phyloP scores from a whole-genome alignment of 257 asterid genomes.

The Vinca minor region DNA sequence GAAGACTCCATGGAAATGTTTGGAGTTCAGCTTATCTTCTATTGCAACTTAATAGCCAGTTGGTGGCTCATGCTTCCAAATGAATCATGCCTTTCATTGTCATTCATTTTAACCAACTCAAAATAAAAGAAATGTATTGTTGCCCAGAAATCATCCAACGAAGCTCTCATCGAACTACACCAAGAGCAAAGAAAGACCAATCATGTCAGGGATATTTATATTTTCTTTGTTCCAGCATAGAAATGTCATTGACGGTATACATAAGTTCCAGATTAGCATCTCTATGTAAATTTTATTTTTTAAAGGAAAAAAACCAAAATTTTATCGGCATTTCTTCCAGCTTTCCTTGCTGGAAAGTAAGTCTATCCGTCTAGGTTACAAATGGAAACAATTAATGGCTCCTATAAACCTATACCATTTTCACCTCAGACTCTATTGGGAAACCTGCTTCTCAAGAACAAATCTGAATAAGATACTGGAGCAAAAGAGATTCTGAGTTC shows the following conservation, averaged over 20 bases:
- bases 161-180: neutral
- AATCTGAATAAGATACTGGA: neutral
- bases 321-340: neutral
- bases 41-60: neutral
- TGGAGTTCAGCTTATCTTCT: neutral
- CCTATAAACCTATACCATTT: neutral
- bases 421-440: neutral
- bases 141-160: neutral
- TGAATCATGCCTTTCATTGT: neutral
- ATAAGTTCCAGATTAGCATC: neutral
- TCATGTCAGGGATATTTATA: neutral
- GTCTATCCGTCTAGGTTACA: neutral
- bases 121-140: neutral
- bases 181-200: neutral
- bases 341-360: neutral
- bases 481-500: neutral
- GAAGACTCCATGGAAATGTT: neutral
- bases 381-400: neutral
- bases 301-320: slow-evolving; percentile 5
- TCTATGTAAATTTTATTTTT: neutral
- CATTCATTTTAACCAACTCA: neutral
- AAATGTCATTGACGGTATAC: neutral
- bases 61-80: neutral
- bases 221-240: neutral
- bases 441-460: neutral